phyloP scores from a whole-genome alignment of 1,139 yeast genomes.

The Zygoascus sp. region DNA sequence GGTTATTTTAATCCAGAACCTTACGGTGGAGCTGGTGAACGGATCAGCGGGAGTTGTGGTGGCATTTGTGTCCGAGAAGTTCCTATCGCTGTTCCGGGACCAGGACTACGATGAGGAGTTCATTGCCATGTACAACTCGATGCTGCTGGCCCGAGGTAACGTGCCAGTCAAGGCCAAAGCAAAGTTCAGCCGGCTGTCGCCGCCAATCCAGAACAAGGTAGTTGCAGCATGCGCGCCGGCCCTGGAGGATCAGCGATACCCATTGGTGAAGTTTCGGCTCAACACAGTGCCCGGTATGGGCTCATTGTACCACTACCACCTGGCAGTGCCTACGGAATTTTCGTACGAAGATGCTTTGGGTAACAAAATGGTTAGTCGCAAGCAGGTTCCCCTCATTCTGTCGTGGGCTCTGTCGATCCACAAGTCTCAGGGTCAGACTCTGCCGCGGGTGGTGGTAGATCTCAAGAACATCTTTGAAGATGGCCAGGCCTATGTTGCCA shows the following conservation, averaged over 20 bases:
- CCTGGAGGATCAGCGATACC: constrained; percentile 2
- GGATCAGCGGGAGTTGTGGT: constrained; percentile 46
- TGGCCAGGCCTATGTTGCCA: constrained; percentile 87
- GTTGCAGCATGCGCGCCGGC: not conserved
- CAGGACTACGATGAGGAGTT: constrained; percentile 10
- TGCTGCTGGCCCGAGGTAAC: constrained; percentile 1
- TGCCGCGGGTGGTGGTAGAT: constrained; percentile 73
- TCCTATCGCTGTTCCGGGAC: not conserved
- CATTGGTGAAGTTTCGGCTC: constrained; percentile 9
- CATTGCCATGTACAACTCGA: constrained; percentile 5
- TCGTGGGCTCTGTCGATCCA: constrained; percentile 92
- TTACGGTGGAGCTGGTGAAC: constrained; percentile 41
- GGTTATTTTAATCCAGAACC: constrained; percentile 32
- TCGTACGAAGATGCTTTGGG: constrained; percentile 4
- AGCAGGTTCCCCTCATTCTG: constrained; percentile 67
- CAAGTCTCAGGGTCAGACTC: constrained; percentile 89
- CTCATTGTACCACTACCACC: constrained; percentile 5
- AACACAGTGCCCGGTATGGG: not conserved
- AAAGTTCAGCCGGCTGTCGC: not conserved
- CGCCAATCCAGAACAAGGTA: not conserved
- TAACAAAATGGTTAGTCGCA: constrained; percentile 34
- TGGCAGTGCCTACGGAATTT: constrained; percentile 7
- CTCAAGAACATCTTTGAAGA: constrained; percentile 66
- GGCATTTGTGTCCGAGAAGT: constrained; percentile 34
- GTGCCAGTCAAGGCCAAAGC: constrained; percentile 3